Evolutionary conservation across 129 eudicot species (phyloP).

Genomic region (Heracleum sosnowskyi): DNA sequence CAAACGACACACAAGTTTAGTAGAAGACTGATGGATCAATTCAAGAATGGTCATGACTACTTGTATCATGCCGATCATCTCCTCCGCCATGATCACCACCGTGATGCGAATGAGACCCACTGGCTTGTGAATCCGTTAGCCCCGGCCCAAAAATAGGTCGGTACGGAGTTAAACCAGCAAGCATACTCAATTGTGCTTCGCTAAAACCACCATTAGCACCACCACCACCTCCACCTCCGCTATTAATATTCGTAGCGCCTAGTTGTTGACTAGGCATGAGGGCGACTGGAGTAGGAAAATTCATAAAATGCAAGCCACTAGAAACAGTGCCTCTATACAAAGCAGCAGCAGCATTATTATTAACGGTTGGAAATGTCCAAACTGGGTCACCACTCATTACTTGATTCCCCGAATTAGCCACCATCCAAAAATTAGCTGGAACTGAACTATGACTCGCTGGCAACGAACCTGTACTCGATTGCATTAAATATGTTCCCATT

Average conservation of each 20-base stretch:
- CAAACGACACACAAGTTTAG: conserved; percentile 36
- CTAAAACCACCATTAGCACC: conserved; percentile 31
- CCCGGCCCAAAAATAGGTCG: conserved; percentile 46
- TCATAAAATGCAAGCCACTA: conserved; percentile 90
- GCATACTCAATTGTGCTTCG: conserved; percentile 67
- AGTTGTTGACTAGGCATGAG: conserved; percentile 57
- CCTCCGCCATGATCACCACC: conserved; percentile 32
- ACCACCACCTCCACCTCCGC: background rate
- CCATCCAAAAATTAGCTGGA: conserved; percentile 97
- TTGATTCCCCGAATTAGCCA: conserved; percentile 60
- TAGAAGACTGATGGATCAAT: conserved; percentile 5
- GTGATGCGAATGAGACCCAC: conserved; percentile 47
- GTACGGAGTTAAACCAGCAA: conserved; percentile 62
- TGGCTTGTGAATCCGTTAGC: conserved; percentile 58
- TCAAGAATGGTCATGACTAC: conserved; percentile 51
- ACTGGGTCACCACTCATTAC: conserved; percentile 78
- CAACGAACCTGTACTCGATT: conserved; percentile 50
- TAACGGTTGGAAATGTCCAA: conserved; percentile 78
- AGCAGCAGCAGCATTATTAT: conserved; percentile 30
- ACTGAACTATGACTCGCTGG: conserved; percentile 45
- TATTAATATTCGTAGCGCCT: conserved; percentile 19
- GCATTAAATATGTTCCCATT: conserved; percentile 62
- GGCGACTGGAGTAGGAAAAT: conserved; percentile 77
- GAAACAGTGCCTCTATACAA: conserved; percentile 80
- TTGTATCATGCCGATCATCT: conserved; percentile 55